Evolutionary conservation across 306 rosid genomes (phyloP), one percentile per base, ranked within the genome.

Genomic region (Dalbergia cochinchinensis): DNA sequence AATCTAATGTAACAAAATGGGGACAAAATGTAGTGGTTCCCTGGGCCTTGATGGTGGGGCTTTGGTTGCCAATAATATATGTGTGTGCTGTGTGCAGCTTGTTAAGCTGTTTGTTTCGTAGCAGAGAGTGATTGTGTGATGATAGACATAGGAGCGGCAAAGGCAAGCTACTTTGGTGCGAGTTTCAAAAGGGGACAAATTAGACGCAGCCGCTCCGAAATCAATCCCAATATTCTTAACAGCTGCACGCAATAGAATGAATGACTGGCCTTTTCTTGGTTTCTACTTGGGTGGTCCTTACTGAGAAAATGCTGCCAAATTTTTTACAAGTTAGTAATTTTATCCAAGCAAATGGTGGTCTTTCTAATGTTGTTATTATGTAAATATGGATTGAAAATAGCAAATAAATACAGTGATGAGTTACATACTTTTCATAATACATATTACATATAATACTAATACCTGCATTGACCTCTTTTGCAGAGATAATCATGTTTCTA

Each of bases 171-270:
- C 65, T 62, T 72, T 73, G 71, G 61, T 78, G 67, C 82, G 34
- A 63, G 10, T 68, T 78, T 71, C 84, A 0, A 82, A 26, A 73
- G 73, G 62, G 61, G 86, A 82, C 88, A 85, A 78, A 58, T 16
- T 61, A 57, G 50, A 61, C 5, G n/a, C 33, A 75, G 65, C 78
- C 83, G 73, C 84, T 48, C 68, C 82, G 14, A 44, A 6, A 71
- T 74, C 57, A 7, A 78, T 44, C 76, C 26, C 69, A 8, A 76
- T 76, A 69, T 82, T 82, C 77, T 31, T 5, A 69, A 69, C 68
- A 68, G 60, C 77, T 76, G 22, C 76, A 81, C 22, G 8, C 70
- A 81, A 7, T 57, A 19, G 50, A 68, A 60, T 65, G 20, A 45
- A 44, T 75, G 20, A 79, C 68, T 75, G 81, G 6, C 14, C 19